A percentile compares a stretch with the other conserved stretches of the same genome.
phyloP scores from a whole-genome alignment of 345 rosid genomes.

The Lumnitzera racemosa region DNA sequence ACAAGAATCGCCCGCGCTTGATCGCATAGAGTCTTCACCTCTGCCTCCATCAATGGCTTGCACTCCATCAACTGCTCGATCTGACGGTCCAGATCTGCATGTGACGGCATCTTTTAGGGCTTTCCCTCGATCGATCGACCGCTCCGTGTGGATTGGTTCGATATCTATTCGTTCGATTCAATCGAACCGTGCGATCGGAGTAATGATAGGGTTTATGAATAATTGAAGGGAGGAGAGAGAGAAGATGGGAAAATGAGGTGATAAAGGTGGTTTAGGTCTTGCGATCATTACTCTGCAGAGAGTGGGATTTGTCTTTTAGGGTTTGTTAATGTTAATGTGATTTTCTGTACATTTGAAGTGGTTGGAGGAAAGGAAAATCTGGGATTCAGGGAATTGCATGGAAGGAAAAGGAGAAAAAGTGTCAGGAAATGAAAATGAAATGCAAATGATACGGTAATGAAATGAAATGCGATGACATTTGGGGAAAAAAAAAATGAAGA shows the following conservation, averaged over 20 bases:
- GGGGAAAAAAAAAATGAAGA: neutral
- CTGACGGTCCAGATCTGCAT: slow-evolving; percentile 94
- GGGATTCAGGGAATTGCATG: slow-evolving; percentile 3
- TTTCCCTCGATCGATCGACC: slow-evolving; percentile 9
- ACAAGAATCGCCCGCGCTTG: slow-evolving; percentile 87
- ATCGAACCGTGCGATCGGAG: slow-evolving; percentile 9
- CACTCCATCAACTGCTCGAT: slow-evolving; percentile 98
- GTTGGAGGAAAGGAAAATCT: neutral
- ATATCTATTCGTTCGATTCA: neutral
- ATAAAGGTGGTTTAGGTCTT: slow-evolving; percentile 5
- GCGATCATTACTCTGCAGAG: slow-evolving; percentile 9
- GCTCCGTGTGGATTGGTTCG: no score
- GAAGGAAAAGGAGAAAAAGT: neutral
- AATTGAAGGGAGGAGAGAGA: neutral
- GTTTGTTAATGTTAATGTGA: no score
- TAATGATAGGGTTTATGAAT: neutral
- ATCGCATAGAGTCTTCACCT: slow-evolving; percentile 86
- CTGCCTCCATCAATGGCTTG: slow-evolving; percentile 80
- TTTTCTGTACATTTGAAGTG: neutral
- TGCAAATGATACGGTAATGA: slow-evolving; percentile 4
- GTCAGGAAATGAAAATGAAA: slow-evolving; percentile 3
- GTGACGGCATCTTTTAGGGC: slow-evolving; percentile 52
- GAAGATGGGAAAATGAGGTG: neutral
- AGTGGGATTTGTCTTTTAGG: no score
- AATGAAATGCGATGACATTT: neutral